Conservation (phyloP, 2,329 filamentous ascomycete genomes). For the Talaromyces pinophilus region DNA sequence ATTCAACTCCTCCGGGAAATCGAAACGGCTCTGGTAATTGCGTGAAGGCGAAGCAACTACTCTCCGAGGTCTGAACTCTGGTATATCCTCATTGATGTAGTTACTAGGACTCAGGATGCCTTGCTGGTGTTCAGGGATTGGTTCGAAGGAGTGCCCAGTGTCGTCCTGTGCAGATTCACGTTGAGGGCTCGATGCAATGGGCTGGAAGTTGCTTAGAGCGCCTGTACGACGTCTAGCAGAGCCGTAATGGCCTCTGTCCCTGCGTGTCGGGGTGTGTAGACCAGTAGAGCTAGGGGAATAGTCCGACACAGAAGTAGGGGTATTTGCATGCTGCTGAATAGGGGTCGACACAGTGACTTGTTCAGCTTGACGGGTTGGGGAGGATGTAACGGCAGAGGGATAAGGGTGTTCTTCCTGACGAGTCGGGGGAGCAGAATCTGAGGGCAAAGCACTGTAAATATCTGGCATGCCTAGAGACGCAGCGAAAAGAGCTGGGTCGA, state of each 20-base stretch:
- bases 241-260: neutral
- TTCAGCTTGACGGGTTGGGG: neutral
- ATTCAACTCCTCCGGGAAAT: neutral
- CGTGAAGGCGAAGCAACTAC: neutral
- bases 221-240: neutral
- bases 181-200: neutral
- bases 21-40: neutral
- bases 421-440: neutral
- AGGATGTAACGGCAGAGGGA: neutral
- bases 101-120: neutral
- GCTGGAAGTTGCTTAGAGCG: neutral
- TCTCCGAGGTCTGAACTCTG: neutral
- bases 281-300: neutral
- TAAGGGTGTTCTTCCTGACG: neutral
- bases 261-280: neutral
- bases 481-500: neutral
- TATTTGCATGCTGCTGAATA: neutral
- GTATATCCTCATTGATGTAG: neutral
- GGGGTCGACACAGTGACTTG: neutral
- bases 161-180: neutral
- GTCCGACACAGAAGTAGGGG: neutral
- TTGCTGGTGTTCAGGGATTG: neutral
- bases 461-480: neutral
- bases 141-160: neutral
- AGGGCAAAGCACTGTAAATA: neutral